Conservation (phyloP, 2,329 filamentous ascomycete species). For the Diaporthe capsici region DNA sequence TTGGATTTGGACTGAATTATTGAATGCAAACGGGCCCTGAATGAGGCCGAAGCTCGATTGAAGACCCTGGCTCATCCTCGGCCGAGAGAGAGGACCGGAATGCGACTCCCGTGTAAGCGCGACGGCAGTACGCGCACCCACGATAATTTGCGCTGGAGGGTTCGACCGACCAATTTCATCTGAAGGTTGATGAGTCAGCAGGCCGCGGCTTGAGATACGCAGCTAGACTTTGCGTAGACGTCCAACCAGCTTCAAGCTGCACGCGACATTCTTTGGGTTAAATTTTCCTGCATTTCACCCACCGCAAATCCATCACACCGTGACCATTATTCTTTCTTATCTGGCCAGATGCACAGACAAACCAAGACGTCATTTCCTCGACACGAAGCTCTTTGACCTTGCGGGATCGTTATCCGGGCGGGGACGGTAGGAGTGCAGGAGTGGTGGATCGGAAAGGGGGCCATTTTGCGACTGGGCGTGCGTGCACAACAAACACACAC, state of each 20-base stretch:
- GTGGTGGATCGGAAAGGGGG: slow-evolving; percentile 22
- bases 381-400: slow-evolving; percentile 27
- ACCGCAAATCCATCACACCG: not conserved
- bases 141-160: not conserved
- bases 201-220: not conserved
- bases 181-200: slow-evolving; percentile 17
- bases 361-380: not conserved
- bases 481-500: not conserved
- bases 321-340: not conserved
- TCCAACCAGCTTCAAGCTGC: not conserved
- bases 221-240: not conserved
- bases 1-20: not conserved
- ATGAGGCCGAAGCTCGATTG: not conserved
- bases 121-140: not conserved
- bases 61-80: slow-evolving; percentile 1
- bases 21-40: not conserved
- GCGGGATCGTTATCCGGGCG: slow-evolving; percentile 24
- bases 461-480: not conserved
- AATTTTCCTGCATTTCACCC: not conserved
- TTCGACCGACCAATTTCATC: not conserved
- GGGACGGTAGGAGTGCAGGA: slow-evolving; percentile 1
- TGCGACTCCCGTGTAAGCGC: not conserved
- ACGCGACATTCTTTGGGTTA: not conserved
- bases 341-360: slow-evolving; percentile 21
- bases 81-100: slow-evolving; percentile 1